Evolutionary conservation across 2,329 filamentous ascomycete genomes (phyloP), one percentile per base, ranked within the genome.

Genomic region (Sphaceloma murrayae): DNA sequence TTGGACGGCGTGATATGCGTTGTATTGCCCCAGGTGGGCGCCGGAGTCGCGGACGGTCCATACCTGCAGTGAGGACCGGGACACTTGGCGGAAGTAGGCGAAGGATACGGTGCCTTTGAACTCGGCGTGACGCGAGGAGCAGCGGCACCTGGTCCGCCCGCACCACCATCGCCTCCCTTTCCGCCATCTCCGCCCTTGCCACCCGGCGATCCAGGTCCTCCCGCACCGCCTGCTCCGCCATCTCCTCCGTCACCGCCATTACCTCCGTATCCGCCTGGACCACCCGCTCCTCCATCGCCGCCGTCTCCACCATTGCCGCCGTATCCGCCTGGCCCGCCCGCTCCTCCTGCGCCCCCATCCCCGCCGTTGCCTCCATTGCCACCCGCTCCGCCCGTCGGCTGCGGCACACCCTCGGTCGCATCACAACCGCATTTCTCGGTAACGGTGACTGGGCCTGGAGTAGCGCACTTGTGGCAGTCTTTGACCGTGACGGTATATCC

Each of bases 351-450:
- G 4, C 39, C 34, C 18, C 50, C 47, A n/a, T 44, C 32, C 14
- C 48, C 48, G 14, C 33, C 26, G 8, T 43, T 17, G 53, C 48
- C 30, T 53, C 46, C n/a, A 17, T 40, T 30, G 48, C 48, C n/a
- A 50, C 46, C 33, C 42, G 34, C 16, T 46, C 38, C 38, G 46
- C 33, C 11, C 45, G 45, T n/a, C 38, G 48, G 22, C 45, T 48
- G 9, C 47, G 48, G 34, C 32, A 52, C 43, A 31, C 56, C 55
- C 31, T 53, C 48, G 34, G 54, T 54, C 8, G 57, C 53, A 27
- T 56, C 51, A 48, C 57, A 61, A 18, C 53, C 56, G 51, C 60
- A 63, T 33, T 59, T 60, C 50, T 59, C 54, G 27, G 59, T 63
- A 49, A 62, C 52, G 9, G 59, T 63, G 8, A 54, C 45, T 13